Evolutionary conservation across 768 basidiomycete species (phyloP), one percentile per base, ranked within the genome.

Genomic region (Tulasnella calospora): DNA sequence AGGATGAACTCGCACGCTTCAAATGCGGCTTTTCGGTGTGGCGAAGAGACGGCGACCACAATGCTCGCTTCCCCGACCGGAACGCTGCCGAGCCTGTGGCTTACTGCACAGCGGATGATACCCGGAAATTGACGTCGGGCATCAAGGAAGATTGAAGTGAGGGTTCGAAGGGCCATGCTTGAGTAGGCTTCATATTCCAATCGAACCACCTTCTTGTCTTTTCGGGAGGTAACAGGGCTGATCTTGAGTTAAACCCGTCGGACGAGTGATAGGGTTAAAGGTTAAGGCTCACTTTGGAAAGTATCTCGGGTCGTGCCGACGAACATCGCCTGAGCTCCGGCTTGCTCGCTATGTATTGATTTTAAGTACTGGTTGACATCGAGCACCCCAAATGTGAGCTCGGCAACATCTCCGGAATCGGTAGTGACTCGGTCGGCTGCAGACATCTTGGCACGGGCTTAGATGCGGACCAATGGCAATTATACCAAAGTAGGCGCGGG

Each of bases 121-220:
- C 83, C 21, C 30, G 30, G 61, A 9, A 33, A 67, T 17, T 30
- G 61, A 67, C 27, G 61, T 0, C 80, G 13, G 80, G 10, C 36
- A 36, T 73, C 71, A 13, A 21, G n/a, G 38, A 73, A 40, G 15
- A 41, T 67, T 30, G 61, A 85, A 35, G 86, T 85, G 86, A 95
- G 90, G 23, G 92, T 93, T 84, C 91, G 93, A 81, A 95, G 89
- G 13, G 93, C 92, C 35, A 95, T 85, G 80, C 89, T 90, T 80
- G 90, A 92, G 84, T 94, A 94, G 10, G 94, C 92, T 84, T 94
- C 92, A 82, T 94, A 95, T 82, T 94, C 92, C 44, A 95, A 84
- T 47, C 88, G 88, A 35, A 90, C 90, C 44, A 95, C 94, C 61
- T 19, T 84, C 83, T 82, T 90, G 92, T 74, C 91, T 92, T 94